Evolutionary conservation across 148 eudicot genomes (phyloP).

Genomic region (Rhododendron ferrugineum): DNA sequence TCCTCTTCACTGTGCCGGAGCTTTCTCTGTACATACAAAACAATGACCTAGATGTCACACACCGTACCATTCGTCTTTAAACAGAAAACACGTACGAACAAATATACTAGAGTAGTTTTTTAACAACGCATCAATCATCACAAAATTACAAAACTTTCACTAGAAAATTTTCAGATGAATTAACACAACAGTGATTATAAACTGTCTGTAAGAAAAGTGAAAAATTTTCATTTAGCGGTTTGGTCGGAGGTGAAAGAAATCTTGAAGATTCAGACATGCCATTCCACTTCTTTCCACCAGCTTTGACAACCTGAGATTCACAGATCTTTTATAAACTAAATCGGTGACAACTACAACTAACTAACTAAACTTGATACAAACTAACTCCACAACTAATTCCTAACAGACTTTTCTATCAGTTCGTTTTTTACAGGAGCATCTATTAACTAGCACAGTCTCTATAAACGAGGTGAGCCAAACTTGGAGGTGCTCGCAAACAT

Average conservation of each 20-base stretch:
- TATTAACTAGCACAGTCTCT: too few species aligned
- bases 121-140: not conserved
- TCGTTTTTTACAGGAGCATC: too few species aligned
- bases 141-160: not conserved
- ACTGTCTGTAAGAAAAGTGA: not conserved
- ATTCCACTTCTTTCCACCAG: conserved; percentile 22
- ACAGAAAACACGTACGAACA: not conserved
- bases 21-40: conserved; percentile 14
- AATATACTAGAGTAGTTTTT: not conserved
- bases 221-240: not conserved
- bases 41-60: not conserved
- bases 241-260: not conserved
- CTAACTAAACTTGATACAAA: too few species aligned
- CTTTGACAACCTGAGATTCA: conserved; percentile 16
- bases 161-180: not conserved
- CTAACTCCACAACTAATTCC: too few species aligned
- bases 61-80: not conserved
- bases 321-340: not conserved
- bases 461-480: too few species aligned
- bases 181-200: not conserved
- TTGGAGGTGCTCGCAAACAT: too few species aligned
- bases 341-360: too few species aligned
- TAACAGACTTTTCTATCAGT: too few species aligned
- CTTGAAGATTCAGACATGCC: conserved; percentile 22
- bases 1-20: conserved; percentile 19